A percentile compares a stretch with the other conserved stretches of the same genome.
Conservation (phyloP, 306 rosid genomes). For the Dryas drummondii region DNA sequence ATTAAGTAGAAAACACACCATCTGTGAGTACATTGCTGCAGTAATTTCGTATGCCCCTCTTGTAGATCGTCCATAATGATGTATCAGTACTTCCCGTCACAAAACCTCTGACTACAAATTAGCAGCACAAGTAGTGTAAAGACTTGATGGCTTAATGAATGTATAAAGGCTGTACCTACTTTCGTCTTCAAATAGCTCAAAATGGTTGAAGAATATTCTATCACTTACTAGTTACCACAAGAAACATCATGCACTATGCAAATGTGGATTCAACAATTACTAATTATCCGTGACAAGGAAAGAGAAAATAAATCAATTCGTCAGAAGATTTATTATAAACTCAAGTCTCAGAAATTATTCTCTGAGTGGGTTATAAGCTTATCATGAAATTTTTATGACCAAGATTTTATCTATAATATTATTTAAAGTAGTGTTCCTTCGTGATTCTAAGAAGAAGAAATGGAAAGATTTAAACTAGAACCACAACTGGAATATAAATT, state of each 20-base stretch:
- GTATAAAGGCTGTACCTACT: neutral
- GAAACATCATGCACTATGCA: neutral
- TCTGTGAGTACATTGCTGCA: constrained; percentile 87
- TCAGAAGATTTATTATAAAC: neutral
- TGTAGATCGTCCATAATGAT: constrained; percentile 90
- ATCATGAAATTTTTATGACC: neutral
- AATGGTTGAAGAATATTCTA: neutral
- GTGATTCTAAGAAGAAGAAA: neutral
- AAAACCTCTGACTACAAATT: constrained; percentile 75
- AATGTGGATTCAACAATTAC: neutral
- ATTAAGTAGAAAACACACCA: constrained; percentile 40
- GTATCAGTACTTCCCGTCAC: constrained; percentile 99
- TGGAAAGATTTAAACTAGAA: too few relatives aligned
- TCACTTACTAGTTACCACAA: neutral
- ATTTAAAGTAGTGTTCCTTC: neutral
- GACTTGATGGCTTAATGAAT: constrained; percentile 10
- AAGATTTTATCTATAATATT: neutral
- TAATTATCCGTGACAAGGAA: neutral
- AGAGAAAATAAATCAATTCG: neutral
- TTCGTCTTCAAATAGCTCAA: neutral
- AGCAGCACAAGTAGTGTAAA: constrained; percentile 20
- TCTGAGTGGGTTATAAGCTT: neutral
- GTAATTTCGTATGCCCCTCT: constrained; percentile 69
- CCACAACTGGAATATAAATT: too few relatives aligned
- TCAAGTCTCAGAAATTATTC: neutral